Conservation (phyloP, 495 filamentous ascomycete genomes). For the Amphirosellinia nigrospora region DNA sequence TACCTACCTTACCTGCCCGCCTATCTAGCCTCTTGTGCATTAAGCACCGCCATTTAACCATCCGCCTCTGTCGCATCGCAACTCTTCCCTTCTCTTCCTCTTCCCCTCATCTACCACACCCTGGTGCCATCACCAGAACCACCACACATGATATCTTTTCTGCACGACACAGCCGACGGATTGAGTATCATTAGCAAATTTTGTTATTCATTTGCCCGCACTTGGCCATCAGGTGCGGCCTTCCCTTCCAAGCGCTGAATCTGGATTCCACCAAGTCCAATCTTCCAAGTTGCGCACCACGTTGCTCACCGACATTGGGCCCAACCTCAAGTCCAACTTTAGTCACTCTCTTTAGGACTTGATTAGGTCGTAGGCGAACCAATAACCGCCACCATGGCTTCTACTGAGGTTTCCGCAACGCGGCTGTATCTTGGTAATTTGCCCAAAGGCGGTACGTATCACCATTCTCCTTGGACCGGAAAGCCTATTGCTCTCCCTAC, state of each 20-base stretch:
- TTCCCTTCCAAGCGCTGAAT: background rate
- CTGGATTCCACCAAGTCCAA: background rate
- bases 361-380: constrained; percentile 24
- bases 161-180: background rate
- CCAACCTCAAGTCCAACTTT: background rate
- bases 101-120: constrained; percentile 16
- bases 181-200: background rate
- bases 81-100: constrained; percentile 31
- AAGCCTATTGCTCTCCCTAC: constrained; percentile 31
- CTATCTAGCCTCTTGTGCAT: constrained; percentile 12
- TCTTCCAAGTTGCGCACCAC: constrained; percentile 2
- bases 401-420: constrained; percentile 83
- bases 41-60: constrained; percentile 28
- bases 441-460: constrained; percentile 86
- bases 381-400: constrained; percentile 50
- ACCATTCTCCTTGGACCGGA: constrained; percentile 34
- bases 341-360: constrained; percentile 11
- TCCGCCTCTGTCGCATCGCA: constrained; percentile 28
- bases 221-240: background rate
- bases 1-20: background rate
- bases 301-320: constrained; percentile 5
- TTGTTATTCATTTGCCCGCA: background rate
- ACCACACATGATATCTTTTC: background rate
- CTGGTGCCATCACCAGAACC: constrained; percentile 13
- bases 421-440: constrained; percentile 97